phyloP scores from a whole-genome alignment of 495 filamentous ascomycete genomes.

The Eremomyces bilateralis region DNA sequence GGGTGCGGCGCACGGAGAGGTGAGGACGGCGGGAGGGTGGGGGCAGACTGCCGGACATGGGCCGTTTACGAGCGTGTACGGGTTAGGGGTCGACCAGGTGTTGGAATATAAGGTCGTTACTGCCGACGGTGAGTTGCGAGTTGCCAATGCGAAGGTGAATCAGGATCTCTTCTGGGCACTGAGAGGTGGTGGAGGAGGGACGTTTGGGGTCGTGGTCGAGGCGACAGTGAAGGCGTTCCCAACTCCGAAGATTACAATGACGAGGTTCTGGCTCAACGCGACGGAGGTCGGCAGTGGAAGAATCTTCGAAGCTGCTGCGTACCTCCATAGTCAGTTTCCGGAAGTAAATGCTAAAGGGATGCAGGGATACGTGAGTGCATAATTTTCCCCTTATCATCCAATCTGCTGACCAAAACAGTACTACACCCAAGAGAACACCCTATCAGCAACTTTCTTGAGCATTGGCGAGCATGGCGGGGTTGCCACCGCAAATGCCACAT shows the following conservation, averaged over 20 bases:
- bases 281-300: background rate
- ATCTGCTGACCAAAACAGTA: no score
- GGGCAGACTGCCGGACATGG: background rate
- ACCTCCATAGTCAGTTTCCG: background rate
- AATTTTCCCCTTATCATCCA: no score
- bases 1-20: background rate
- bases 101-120: background rate
- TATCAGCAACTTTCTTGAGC: background rate
- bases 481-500: background rate
- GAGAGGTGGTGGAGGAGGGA: background rate
- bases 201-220: background rate
- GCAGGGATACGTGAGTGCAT: background rate
- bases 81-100: background rate
- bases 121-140: background rate
- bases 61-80: background rate
- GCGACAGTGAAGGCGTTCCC: slow-evolving; percentile 1
- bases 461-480: background rate
- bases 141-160: background rate
- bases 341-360: background rate
- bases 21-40: background rate
- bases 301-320: background rate
- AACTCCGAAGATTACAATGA: background rate
- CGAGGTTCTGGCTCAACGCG: background rate
- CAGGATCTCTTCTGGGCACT: background rate
- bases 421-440: background rate